Conservation (phyloP, 176 grass and related monocot species). For the Panicum miliaceum region DNA sequence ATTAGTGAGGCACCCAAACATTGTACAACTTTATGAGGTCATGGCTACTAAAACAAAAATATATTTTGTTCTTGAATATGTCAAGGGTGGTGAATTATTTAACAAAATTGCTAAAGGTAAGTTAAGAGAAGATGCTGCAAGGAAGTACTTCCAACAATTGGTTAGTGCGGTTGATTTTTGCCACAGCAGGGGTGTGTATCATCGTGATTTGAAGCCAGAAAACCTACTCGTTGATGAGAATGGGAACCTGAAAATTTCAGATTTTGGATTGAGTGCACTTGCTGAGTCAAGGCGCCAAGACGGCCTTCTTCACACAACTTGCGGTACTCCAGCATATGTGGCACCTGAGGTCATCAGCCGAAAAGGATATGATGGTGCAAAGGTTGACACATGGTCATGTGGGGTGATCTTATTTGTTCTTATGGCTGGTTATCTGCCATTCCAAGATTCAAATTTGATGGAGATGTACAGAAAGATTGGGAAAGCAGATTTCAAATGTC, state of each 20-base stretch:
- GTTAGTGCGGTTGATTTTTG: slow-evolving; percentile 64
- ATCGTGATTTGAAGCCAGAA: slow-evolving; percentile 66
- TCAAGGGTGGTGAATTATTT: slow-evolving; percentile 51
- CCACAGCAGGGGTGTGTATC: slow-evolving; percentile 62
- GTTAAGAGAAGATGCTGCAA: slow-evolving; percentile 46
- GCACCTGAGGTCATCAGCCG: slow-evolving; percentile 56
- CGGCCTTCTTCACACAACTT: slow-evolving; percentile 59
- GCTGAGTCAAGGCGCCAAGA: slow-evolving; percentile 52
- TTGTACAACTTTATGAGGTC: slow-evolving; percentile 52
- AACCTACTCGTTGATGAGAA: slow-evolving; percentile 58
- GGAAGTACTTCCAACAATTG: slow-evolving; percentile 58
- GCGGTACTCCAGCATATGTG: slow-evolving; percentile 62
- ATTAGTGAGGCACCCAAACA: slow-evolving; percentile 39
- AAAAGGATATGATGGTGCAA: slow-evolving; percentile 66
- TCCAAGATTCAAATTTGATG: slow-evolving; percentile 56
- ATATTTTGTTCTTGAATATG: slow-evolving; percentile 54
- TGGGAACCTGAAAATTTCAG: slow-evolving; percentile 59
- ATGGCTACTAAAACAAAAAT: slow-evolving; percentile 57
- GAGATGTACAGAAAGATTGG: slow-evolving; percentile 57
- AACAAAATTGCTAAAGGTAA: slow-evolving; percentile 48
- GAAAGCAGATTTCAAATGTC: slow-evolving; percentile 53
- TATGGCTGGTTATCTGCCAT: slow-evolving; percentile 54
- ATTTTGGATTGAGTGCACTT: slow-evolving; percentile 67
- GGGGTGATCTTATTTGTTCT: slow-evolving; percentile 62
- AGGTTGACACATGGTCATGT: slow-evolving; percentile 63